phyloP scores from a whole-genome alignment of 2,329 filamentous ascomycete species.

The Thielaviopsis euricoi region DNA sequence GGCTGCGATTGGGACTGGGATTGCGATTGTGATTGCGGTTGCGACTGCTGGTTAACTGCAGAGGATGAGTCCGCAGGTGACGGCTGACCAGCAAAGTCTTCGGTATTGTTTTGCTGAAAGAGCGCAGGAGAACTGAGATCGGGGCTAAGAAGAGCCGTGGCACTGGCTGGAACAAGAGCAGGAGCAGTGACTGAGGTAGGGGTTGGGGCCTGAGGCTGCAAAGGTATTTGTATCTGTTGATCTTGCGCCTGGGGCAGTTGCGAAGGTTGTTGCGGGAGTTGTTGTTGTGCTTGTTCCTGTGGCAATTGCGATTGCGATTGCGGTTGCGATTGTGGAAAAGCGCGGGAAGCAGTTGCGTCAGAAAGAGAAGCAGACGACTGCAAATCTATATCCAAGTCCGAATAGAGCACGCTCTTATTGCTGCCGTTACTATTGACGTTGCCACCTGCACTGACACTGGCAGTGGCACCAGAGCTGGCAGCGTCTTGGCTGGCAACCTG shows the following conservation, averaged over 20 bases:
- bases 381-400: conserved; percentile 4
- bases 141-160: not conserved
- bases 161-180: not conserved
- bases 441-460: conserved; percentile 3
- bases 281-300: conserved; percentile 11
- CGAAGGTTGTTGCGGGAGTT: conserved; percentile 11
- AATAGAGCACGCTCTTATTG: not conserved
- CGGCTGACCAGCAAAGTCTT: not conserved
- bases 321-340: conserved; percentile 1
- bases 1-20: not conserved
- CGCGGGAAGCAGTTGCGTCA: not conserved
- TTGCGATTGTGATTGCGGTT: not conserved
- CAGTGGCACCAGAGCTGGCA: not conserved
- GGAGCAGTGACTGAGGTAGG: not conserved
- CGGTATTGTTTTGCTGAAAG: not conserved
- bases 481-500: not conserved
- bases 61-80: not conserved
- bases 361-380: not conserved
- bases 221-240: not conserved
- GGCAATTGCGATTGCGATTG: conserved; percentile 24
- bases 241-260: conserved; percentile 8
- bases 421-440: not conserved
- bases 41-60: not conserved
- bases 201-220: not conserved
- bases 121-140: not conserved